phyloP scores from a whole-genome alignment of 2,329 filamentous ascomycete species.

The Parascedosporium putredinis region DNA sequence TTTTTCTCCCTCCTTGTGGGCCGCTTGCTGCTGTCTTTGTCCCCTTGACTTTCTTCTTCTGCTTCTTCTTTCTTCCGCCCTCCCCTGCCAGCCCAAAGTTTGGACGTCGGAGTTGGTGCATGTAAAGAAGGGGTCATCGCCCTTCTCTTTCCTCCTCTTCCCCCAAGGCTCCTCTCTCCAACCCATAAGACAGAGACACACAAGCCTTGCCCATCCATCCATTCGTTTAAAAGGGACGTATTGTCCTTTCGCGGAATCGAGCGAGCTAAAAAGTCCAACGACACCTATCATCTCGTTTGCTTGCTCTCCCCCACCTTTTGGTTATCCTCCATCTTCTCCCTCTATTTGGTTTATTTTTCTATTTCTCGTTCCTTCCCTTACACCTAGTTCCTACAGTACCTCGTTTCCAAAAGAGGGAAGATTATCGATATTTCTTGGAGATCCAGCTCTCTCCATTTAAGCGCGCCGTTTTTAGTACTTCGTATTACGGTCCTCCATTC shows the following conservation, averaged over 20 bases:
- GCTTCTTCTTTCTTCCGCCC: too few species aligned
- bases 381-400: too few species aligned
- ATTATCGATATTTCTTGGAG: slow-evolving; percentile 1
- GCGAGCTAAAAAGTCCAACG: neutral
- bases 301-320: too few species aligned
- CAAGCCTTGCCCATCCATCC: neutral
- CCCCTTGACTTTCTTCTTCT: too few species aligned
- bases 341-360: too few species aligned
- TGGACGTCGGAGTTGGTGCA: too few species aligned
- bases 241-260: neutral
- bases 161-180: neutral
- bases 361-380: too few species aligned
- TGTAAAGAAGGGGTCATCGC: neutral
- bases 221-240: neutral
- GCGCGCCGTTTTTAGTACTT: neutral
- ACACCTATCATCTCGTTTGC: too few species aligned
- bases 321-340: slow-evolving; percentile 1
- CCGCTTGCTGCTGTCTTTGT: too few species aligned
- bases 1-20: too few species aligned
- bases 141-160: neutral
- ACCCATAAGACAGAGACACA: too few species aligned
- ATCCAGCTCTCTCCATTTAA: slow-evolving; percentile 6
- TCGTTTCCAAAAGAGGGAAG: neutral
- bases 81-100: too few species aligned
- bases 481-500: neutral